A percentile compares a stretch with the other conserved stretches of the same genome.
phyloP scores from a whole-genome alignment of 306 rosid genomes.

The Ammopiptanthus mongolicus region DNA sequence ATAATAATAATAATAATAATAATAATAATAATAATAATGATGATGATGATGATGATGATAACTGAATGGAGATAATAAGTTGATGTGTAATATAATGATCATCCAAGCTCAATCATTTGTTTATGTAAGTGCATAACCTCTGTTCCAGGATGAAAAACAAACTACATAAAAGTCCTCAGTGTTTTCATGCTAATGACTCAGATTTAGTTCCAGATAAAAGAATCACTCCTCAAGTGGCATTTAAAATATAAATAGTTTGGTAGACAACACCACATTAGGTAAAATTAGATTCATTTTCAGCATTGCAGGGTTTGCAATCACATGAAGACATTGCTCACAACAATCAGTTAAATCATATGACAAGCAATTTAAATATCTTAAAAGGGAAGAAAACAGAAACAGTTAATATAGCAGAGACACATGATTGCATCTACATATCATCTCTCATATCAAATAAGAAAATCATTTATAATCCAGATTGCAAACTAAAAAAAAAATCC shows the following conservation, averaged over 20 bases:
- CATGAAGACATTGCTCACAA: neutral
- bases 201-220: neutral
- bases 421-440: neutral
- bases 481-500: slow-evolving; percentile 2
- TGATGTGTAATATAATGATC: neutral
- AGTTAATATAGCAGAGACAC: neutral
- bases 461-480: neutral
- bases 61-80: neutral
- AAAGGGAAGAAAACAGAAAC: neutral
- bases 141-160: neutral
- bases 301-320: neutral
- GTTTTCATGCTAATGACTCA: neutral
- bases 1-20: neutral
- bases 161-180: neutral
- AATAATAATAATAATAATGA: too few relatives aligned
- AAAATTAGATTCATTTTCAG: neutral
- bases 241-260: neutral
- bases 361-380: neutral
- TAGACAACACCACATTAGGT: neutral
- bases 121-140: neutral
- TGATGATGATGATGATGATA: neutral
- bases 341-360: neutral
- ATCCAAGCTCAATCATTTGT: neutral
- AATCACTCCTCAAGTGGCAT: neutral
- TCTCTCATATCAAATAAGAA: neutral